Conservation (phyloP, 2,329 filamentous ascomycete genomes). For the Talaromyces sp. region DNA sequence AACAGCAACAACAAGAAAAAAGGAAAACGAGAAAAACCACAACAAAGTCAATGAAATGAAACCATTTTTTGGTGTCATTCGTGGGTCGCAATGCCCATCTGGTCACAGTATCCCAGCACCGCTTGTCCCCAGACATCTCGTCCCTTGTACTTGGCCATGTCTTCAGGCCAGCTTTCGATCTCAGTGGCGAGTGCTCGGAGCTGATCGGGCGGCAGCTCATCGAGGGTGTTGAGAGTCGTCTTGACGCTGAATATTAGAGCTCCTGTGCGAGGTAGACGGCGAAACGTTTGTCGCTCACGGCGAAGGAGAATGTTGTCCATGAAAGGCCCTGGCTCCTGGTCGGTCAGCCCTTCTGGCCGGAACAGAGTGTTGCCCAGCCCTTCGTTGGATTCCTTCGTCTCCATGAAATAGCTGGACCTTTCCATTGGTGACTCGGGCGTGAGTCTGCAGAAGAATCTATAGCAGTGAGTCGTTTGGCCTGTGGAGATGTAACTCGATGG, state of each 20-base stretch:
- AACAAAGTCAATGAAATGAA: background rate
- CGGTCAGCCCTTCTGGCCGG: constrained; percentile 36
- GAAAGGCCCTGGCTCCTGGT: constrained; percentile 31
- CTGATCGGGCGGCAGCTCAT: constrained; percentile 37
- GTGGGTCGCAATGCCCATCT: constrained; percentile 13
- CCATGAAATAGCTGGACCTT: constrained; percentile 47
- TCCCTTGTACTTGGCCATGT: constrained; percentile 43
- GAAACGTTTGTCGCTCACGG: constrained; percentile 48
- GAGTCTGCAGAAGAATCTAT: constrained; percentile 44
- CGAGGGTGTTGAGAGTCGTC: constrained; percentile 40
- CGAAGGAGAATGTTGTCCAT: constrained; percentile 43
- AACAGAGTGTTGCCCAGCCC: constrained; percentile 41
- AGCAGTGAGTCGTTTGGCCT: background rate
- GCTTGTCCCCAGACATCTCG: constrained; percentile 38
- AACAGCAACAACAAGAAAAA: background rate
- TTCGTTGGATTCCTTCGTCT: constrained; percentile 37
- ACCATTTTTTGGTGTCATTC: background rate
- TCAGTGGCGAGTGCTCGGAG: constrained; percentile 39
- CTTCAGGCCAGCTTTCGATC: constrained; percentile 41
- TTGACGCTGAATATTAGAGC: constrained; percentile 48
- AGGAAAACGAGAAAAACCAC: background rate
- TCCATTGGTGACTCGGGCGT: constrained; percentile 43
- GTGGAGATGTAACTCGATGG: background rate
- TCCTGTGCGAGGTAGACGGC: constrained; percentile 37
- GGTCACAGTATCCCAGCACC: constrained; percentile 32